These are phyloP conservation scores for Discostella pseudostelligera DNA, from an alignment of 108 stramenopile genomes.

Conservation along the genomic window DNA sequence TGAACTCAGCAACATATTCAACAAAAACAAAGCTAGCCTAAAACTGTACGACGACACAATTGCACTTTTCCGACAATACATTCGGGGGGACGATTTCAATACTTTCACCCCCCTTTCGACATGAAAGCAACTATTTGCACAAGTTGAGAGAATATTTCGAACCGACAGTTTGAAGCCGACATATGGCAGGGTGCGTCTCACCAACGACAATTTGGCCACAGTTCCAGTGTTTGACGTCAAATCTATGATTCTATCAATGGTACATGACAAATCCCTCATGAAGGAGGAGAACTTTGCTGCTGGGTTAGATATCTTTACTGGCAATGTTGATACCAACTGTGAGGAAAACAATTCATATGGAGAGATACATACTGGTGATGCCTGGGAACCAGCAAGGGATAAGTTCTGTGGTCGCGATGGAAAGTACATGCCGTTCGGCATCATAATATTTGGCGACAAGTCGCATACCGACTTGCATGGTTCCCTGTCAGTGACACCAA, in stretches of 20 bases:
- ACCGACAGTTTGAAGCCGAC: too few relatives aligned
- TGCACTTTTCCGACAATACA: not conserved
- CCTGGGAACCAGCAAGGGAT: not conserved
- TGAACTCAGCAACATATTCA: not conserved
- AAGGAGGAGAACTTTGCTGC: not conserved
- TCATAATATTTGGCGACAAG: constrained; percentile 5
- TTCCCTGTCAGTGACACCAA: not conserved
- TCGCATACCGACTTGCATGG: constrained; percentile 1
- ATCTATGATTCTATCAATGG: too few relatives aligned
- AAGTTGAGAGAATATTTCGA: too few relatives aligned
- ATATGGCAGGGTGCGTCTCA: too few relatives aligned
- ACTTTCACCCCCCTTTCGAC: too few relatives aligned
- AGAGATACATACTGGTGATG: constrained; percentile 12
- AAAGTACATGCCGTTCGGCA: not conserved
- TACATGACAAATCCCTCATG: not conserved
- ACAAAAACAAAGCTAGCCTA: not conserved
- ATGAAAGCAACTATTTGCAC: too few relatives aligned
- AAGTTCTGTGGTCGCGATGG: not conserved
- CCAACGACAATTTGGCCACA: too few relatives aligned
- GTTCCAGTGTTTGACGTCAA: too few relatives aligned
- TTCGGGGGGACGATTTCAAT: too few relatives aligned
- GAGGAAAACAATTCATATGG: constrained; percentile 1
- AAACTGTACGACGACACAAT: not conserved
- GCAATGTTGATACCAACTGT: not conserved
- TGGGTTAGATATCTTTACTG: not conserved